phyloP scores from a whole-genome alignment of 768 basidiomycete species.

The Leucogyrophana mollusca region DNA sequence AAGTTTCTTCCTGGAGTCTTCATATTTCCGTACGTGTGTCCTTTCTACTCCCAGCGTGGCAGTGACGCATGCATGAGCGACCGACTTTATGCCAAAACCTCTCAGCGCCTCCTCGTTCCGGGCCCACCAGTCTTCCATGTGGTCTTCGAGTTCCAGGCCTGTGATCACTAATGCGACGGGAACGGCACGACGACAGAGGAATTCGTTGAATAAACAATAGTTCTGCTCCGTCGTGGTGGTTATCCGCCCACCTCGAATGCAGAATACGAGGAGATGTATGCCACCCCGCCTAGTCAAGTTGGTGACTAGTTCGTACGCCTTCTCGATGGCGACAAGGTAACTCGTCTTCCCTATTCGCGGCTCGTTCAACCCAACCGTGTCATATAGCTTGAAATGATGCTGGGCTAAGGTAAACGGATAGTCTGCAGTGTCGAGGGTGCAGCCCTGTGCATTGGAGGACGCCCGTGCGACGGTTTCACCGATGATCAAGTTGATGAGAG shows the following conservation, averaged over 20 bases:
- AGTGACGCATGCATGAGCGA: slow-evolving; percentile 31
- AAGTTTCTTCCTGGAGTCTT: slow-evolving; percentile 11
- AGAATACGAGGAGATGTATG: slow-evolving; percentile 32
- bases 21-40: not conserved
- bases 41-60: slow-evolving; percentile 10
- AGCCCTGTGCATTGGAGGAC: slow-evolving; percentile 25
- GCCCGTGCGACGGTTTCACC: slow-evolving; percentile 21
- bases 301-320: too few species aligned
- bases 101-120: slow-evolving; percentile 21
- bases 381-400: slow-evolving; percentile 26
- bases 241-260: slow-evolving; percentile 31
- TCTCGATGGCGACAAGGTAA: slow-evolving; percentile 26
- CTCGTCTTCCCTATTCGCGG: slow-evolving; percentile 16
- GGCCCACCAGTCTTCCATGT: slow-evolving; percentile 36
- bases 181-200: slow-evolving; percentile 30
- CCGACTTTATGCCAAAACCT: slow-evolving; percentile 16
- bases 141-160: slow-evolving; percentile 32
- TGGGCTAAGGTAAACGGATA: slow-evolving; percentile 27
- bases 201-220: slow-evolving; percentile 32
- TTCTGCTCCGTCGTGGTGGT: slow-evolving; percentile 25
- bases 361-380: slow-evolving; percentile 33
- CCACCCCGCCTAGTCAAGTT: slow-evolving; percentile 25
- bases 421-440: slow-evolving; percentile 29
- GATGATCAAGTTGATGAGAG: slow-evolving; percentile 26
- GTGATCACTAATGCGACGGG: slow-evolving; percentile 32